Base-by-base conservation (phyloP, 768 basidiomycete genomes). In the Solioccasus polychromus region DNA sequence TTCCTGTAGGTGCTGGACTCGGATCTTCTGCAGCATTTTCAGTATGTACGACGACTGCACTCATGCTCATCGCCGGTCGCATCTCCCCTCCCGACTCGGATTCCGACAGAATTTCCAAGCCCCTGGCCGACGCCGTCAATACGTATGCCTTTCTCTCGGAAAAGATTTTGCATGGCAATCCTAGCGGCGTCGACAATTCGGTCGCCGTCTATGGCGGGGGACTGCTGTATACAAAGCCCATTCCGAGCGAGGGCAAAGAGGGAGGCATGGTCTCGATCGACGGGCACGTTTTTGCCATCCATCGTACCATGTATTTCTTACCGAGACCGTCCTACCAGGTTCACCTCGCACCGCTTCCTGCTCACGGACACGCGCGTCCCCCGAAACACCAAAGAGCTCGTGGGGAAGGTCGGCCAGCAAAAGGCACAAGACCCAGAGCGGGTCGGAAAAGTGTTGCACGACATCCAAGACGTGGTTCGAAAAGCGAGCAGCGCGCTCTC, bases 11-110 rank as follows among this genome's bases (percentile, higher is more conserved):
- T 8, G 96, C 96, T 14, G 96, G 96, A 36, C 83, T 98, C 39
- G 96, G 96, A 19, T 98, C 95, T 11, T 96, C 93, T 18, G 96
- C 96, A 7, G 92, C 96, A 19, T 97, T 86, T 71, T 97, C 94
- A 3, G 81, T 84, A 17, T 96, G 94, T 62, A 71, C 86, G 35
- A 83, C 92, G 9, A 83, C 89, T 2, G 73, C 89, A 5, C 73
- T 95, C 35, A 78, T 97, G 29, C 75, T 94, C 38, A 74, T 87
- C 12, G 81, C 89, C 62, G 71, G 75, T 37, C 85, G 83, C 52
- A 81, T 96, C 59, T 67, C 54, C 34, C 61, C 79, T 8, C 81
- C 80, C n/a, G 58, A 71, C n/a, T 64, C 68, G 18, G 68, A 67
- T 22, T 72, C 72, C 19, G 70, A 76, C n/a, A 81, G 84, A 44